These are phyloP conservation scores for Boletus vinaceobasis DNA, from an alignment of 768 basidiomycete species.

Conservation along the genomic window DNA sequence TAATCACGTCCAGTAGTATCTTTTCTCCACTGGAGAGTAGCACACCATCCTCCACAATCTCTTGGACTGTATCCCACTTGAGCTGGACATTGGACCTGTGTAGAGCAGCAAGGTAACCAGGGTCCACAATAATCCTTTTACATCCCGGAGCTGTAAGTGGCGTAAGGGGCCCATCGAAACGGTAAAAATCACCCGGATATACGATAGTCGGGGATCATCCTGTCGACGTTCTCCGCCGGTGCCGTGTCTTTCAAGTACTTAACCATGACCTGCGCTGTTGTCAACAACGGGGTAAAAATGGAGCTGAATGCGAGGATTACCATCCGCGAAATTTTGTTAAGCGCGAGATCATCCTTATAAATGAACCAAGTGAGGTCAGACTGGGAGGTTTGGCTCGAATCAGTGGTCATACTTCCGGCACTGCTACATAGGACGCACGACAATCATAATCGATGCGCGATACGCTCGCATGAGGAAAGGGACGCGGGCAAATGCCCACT, in stretches of 20 bases:
- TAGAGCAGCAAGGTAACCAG: constrained; percentile 48
- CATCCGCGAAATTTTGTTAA: neutral
- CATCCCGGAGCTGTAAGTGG: constrained; percentile 47
- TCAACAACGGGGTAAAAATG: neutral
- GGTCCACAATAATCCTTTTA: constrained; percentile 54
- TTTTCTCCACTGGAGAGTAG: neutral
- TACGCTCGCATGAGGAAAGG: constrained; percentile 27
- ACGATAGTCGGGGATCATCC: constrained; percentile 2
- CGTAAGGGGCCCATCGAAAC: neutral
- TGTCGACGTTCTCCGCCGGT: neutral
- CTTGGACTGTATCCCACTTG: constrained; percentile 19
- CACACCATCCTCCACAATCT: neutral
- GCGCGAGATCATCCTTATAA: neutral
- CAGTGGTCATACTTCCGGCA: neutral
- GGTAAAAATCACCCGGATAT: neutral
- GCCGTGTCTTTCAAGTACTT: neutral
- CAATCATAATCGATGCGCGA: constrained; percentile 45
- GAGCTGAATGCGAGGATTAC: neutral
- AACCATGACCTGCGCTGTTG: neutral
- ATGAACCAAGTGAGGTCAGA: constrained; percentile 1
- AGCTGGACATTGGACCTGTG: constrained; percentile 47
- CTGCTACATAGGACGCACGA: constrained; percentile 1
- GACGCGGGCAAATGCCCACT: neutral
- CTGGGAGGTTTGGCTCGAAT: neutral
- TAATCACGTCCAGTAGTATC: neutral